These are phyloP conservation scores for Tetracladium setigerum DNA, from an alignment of 495 filamentous ascomycete species.

Conservation along the genomic window DNA sequence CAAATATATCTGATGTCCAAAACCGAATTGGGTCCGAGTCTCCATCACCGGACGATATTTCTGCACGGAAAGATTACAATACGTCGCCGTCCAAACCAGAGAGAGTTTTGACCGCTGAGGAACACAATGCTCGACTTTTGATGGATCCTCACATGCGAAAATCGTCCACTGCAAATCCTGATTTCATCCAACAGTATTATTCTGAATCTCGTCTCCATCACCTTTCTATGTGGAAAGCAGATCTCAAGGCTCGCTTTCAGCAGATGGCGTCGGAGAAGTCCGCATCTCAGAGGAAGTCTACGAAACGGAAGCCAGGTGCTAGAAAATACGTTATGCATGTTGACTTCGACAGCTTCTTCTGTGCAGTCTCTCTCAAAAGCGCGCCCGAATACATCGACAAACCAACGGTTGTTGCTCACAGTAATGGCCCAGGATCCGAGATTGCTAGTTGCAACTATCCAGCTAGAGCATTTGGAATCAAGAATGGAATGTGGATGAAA, in stretches of 20 bases:
- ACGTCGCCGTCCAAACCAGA: constrained; percentile 20
- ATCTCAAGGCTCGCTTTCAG: constrained; percentile 82
- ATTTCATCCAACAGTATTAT: constrained; percentile 91
- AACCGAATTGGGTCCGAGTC: too few relatives aligned
- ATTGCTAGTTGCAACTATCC: constrained; percentile 97
- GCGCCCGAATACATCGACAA: constrained; percentile 68
- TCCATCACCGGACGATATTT: too few relatives aligned
- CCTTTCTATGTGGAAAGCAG: constrained; percentile 90
- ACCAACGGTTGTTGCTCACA: constrained; percentile 85
- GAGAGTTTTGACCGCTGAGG: constrained; percentile 67
- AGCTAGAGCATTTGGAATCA: constrained; percentile 76
- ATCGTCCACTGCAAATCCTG: constrained; percentile 79
- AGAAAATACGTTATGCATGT: constrained; percentile 88
- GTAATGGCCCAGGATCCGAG: constrained; percentile 76
- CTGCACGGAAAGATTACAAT: background rate
- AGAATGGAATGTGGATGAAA: constrained; percentile 99
- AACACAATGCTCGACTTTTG: constrained; percentile 79
- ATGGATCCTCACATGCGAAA: constrained; percentile 75
- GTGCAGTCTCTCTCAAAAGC: constrained; percentile 77
- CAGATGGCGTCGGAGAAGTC: constrained; percentile 63
- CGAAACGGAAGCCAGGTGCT: constrained; percentile 47
- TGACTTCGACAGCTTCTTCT: constrained; percentile 97
- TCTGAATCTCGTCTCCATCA: constrained; percentile 90
- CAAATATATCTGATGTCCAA: too few relatives aligned
- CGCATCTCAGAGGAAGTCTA: constrained; percentile 38